A percentile compares a stretch with the other conserved stretches of the same genome.
Conservation (phyloP, 2,329 filamentous ascomycete genomes). For the Teratosphaeria destructans region DNA sequence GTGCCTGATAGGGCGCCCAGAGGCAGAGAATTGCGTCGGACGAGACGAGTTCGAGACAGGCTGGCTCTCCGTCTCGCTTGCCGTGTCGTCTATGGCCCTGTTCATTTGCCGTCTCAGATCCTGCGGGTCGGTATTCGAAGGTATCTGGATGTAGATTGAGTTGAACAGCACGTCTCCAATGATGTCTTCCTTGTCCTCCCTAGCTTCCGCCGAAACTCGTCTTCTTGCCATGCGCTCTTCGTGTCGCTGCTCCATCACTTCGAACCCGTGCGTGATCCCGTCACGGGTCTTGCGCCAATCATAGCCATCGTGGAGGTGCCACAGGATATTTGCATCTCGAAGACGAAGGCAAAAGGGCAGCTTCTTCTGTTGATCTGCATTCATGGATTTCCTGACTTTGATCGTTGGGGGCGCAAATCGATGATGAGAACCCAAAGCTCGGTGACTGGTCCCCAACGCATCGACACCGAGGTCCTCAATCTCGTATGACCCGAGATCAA, state of each 20-base stretch:
- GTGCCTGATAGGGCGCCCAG: conserved; percentile 17
- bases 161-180: conserved; percentile 97
- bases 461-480: conserved; percentile 26
- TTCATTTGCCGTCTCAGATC: conserved; percentile 80
- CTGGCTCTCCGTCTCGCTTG: conserved; percentile 82
- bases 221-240: conserved; percentile 58
- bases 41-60: conserved; percentile 56
- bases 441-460: conserved; percentile 16
- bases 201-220: conserved; percentile 41
- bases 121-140: conserved; percentile 66
- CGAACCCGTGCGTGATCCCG: conserved; percentile 75
- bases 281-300: conserved; percentile 88
- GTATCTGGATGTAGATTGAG: conserved; percentile 93
- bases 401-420: conserved; percentile 22
- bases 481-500: conserved; percentile 21
- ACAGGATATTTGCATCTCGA: conserved; percentile 84
- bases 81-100: conserved; percentile 71
- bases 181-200: conserved; percentile 67
- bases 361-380: neutral
- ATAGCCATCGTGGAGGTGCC: conserved; percentile 96
- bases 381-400: conserved; percentile 1
- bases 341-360: conserved; percentile 61
- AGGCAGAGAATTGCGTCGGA: conserved; percentile 36
- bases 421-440: conserved; percentile 18
- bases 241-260: conserved; percentile 74